Base-by-base conservation (phyloP, 306 rosid species). In the Casuarina glauca region DNA sequence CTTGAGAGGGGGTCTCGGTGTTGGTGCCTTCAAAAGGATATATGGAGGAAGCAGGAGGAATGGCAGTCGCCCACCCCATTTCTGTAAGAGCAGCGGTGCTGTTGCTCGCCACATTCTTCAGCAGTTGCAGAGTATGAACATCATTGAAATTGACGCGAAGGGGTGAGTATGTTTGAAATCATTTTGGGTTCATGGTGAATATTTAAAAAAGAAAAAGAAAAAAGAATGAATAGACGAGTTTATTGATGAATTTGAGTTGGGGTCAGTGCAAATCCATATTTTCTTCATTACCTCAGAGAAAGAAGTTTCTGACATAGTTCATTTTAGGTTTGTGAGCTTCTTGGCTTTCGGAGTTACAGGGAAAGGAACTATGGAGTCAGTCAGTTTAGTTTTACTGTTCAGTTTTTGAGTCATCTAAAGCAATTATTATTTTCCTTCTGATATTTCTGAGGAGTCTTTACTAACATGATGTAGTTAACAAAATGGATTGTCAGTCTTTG, bases 11-110 rank as follows among this genome's bases (percentile, higher is more conserved):
- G 97, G 97, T 32, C 92, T 90, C 32, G 97, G 97, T 61, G 97
- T 90, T 42, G 97, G 97, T 4, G 89, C 94, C 17, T 91, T 91
- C 62, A 75, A 64, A 53, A 82, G 93, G 79, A 91, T 91, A 42
- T 91, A 91, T 44, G 97, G 97, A 78, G 97, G 97, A 1, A 88
- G 93, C 87, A 61, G 87, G 87, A 88, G 97, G 77, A 90, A 91
- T 19, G 97, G 94, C 36, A 91, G 97, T 54, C 83, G 93, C 2
- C 95, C 97, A 6, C 95, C 91, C 0, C 97, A 92, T 77, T 90
- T 92, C 76, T 88, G 95, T 69, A 81, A 88, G 77, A 90, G 95
- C 87, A 92, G 93, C 2, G 97, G 95, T 3, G 75, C 90, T 45
- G 71, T 92, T 55, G 91, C 95, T 63, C 83, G 97, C 15, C 84